Percentiles rank a stretch among this genome's conserved stretches.
Evolutionary conservation across 345 rosid species (phyloP).

Genomic region (Populus euphratica): DNA sequence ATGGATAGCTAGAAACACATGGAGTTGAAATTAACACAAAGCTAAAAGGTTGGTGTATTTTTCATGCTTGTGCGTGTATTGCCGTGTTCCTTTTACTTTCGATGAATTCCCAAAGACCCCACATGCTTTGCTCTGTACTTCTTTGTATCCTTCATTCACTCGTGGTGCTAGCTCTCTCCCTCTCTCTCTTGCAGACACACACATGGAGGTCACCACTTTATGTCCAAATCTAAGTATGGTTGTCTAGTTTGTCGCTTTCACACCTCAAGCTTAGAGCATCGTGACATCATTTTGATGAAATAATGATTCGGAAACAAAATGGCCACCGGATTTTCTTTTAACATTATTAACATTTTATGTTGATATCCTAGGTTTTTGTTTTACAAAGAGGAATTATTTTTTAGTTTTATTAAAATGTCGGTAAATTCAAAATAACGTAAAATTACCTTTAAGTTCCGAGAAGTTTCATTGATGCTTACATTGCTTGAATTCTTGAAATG

Average conservation of each 20-base stretch:
- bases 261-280: conserved; percentile 30
- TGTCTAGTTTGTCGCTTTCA: conserved; percentile 26
- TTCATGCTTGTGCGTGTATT: too few relatives aligned
- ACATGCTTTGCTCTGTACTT: conserved; percentile 1
- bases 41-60: too few relatives aligned
- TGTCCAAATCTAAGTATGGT: conserved; percentile 1
- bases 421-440: too few relatives aligned
- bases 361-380: too few relatives aligned
- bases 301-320: conserved; percentile 2
- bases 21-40: background rate
- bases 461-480: background rate
- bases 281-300: conserved; percentile 27
- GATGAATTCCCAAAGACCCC: conserved; percentile 6
- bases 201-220: conserved; percentile 17
- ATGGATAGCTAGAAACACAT: background rate
- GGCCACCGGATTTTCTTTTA: background rate
- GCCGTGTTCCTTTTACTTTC: background rate
- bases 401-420: too few relatives aligned
- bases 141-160: background rate
- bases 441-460: background rate
- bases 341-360: background rate
- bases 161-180: background rate
- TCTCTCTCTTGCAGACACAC: background rate
- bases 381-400: background rate
- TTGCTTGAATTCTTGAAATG: background rate